Evolutionary conservation across 495 filamentous ascomycete species (phyloP), one percentile per base, ranked within the genome.

Genomic region (Pseudoneurospora amorphoporcata): DNA sequence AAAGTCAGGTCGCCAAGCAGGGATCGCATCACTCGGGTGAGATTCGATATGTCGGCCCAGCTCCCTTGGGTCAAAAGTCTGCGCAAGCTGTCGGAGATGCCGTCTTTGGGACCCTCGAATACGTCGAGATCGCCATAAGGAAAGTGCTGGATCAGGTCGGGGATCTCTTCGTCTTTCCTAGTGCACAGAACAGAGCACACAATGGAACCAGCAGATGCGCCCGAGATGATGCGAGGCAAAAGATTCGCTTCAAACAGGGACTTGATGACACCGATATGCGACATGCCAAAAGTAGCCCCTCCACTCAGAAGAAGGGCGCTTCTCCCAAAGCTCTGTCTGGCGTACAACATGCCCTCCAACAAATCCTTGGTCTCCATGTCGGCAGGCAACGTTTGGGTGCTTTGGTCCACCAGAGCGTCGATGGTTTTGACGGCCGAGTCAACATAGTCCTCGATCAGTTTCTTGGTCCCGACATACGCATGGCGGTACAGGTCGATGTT

Each of bases 211-310:
- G 95, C 95, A 1, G 94, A 97, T 0, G 94, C 92, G 8, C 95
- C 95, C 1, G 94, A 97, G 71, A 98, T 94, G 78, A 98, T 95
- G 23, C 94, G 89, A 8, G 95, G 95, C 3, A 98, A 87, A 4
- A 97, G 84, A 1, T 87, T 87, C 17, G 87, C 83, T 77, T 96
- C 89, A 78, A 87, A 94, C 17, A 98, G 86, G 6, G 91, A 86
- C 76, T 97, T 97, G 73, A 97, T 82, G n/a, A 98, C 94, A 3
- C 95, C 95, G 73, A 98, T 91, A 79, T 98, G 95, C 68, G 92
- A 92, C 95, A 98, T 97, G 37, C 95, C 95, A 80, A 97, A 95
- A 1, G 94, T 98, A 0, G 91, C 95, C 9, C 95, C 95, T 17
- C 95, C 95, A 16, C 94, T 97, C 23, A 98, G 85, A 3, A 97